These are phyloP conservation scores for Starmerella kuoi DNA, from an alignment of 805 yeast genomes.

Conservation along the genomic window DNA sequence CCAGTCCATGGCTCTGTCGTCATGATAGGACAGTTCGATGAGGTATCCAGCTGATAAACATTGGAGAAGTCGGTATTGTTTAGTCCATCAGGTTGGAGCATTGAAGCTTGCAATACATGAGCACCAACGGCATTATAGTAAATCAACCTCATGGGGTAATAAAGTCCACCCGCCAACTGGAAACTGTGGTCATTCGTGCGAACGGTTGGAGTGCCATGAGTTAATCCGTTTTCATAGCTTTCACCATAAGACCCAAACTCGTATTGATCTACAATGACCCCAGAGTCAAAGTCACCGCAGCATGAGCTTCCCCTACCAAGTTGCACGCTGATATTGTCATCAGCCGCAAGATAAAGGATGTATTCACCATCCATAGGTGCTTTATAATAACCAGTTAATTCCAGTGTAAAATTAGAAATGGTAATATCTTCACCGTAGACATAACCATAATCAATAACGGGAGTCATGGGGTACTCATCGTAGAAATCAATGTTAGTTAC, in stretches of 20 bases:
- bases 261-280: background rate
- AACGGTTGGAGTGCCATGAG: background rate
- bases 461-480: background rate
- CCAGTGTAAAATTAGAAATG: slow-evolving; percentile 1
- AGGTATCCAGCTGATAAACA: no score
- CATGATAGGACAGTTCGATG: no score
- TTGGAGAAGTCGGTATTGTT: background rate
- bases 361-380: slow-evolving; percentile 3
- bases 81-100: slow-evolving; percentile 6
- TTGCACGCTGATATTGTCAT: slow-evolving; percentile 7
- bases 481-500: background rate
- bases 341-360: background rate
- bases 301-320: slow-evolving; percentile 6
- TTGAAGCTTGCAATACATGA: background rate
- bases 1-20: no score
- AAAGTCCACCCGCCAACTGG: slow-evolving; percentile 1
- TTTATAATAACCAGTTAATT: slow-evolving; percentile 3
- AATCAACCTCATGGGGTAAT: slow-evolving; percentile 5
- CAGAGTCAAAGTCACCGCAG: slow-evolving; percentile 6
- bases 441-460: background rate
- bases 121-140: slow-evolving; percentile 5
- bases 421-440: slow-evolving; percentile 2
- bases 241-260: background rate
- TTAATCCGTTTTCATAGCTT: background rate
- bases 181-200: background rate